phyloP scores from a whole-genome alignment of 495 filamentous ascomycete genomes.

The Xylaria intraflava region DNA sequence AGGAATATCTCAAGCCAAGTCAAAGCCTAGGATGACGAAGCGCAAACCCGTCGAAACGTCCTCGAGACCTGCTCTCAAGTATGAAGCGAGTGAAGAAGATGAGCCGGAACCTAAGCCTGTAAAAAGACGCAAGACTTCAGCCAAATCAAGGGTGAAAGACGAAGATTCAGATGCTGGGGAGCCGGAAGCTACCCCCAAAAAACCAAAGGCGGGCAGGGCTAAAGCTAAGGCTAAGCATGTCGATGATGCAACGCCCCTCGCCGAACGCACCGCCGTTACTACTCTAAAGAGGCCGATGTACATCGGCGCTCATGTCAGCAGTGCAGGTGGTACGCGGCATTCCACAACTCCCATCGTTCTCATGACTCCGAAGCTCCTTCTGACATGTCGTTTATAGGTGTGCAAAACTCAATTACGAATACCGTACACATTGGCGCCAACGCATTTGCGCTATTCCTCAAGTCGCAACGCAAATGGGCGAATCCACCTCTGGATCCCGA shows the following conservation, averaged over 20 bases:
- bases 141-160: constrained; percentile 21
- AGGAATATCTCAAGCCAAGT: constrained; percentile 9
- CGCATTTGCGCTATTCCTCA: constrained; percentile 88
- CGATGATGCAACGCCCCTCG: constrained; percentile 58
- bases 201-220: constrained; percentile 36
- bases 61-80: background rate
- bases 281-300: constrained; percentile 63
- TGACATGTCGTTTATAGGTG: constrained; percentile 39
- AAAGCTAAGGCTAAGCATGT: constrained; percentile 32
- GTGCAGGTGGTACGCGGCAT: constrained; percentile 66
- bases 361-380: background rate
- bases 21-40: constrained; percentile 16
- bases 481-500: constrained; percentile 69
- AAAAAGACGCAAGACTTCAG: constrained; percentile 33
- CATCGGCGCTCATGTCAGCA: constrained; percentile 87
- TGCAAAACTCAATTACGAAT: constrained; percentile 83
- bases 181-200: constrained; percentile 30
- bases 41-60: constrained; percentile 11
- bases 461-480: constrained; percentile 92
- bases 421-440: constrained; percentile 79
- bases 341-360: constrained; percentile 4
- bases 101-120: constrained; percentile 5
- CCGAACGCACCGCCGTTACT: constrained; percentile 53
- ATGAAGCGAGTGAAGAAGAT: constrained; percentile 1
- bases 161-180: constrained; percentile 20